Base-by-base conservation (phyloP, 2,329 filamentous ascomycete genomes). In the Tolypocladium sp. region DNA sequence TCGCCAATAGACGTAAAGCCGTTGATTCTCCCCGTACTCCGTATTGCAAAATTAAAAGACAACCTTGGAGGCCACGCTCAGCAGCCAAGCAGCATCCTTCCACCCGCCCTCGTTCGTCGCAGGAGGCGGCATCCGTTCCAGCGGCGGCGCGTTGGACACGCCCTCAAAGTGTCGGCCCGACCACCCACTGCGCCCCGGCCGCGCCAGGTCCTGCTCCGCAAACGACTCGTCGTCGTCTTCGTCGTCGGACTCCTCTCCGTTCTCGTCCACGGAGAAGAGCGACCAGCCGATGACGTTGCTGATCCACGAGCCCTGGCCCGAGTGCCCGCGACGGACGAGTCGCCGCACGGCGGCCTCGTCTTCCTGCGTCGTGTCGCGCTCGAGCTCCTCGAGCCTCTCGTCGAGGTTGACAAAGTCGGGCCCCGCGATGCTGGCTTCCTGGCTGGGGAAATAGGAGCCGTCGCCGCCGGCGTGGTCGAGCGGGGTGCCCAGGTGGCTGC, bases 61-160 rank as follows among this genome's bases (percentile, higher is more conserved):
- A 52, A 86, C 81, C 66, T 84, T 86, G 33, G 81, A 80, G 13
- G 85, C 86, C 62, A 89, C 84, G 63, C 80, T 86, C 58, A 89
- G 71, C 54, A 89, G 71, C 86, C 86, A 89, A 20, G 84, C 84
- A 33, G 85, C 86, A 70, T 89, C 86, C 60, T 82, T 79, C 86
- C 85, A 88, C 10, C 80, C 81, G 20, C 83, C 84, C 51, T 83
- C 79, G 57, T 87, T 79, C 10, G 77, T 74, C 49, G 78, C 78
- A 56, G 75, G 74, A 12, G 77, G 74, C 38, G 68, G 82, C 68
- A 85, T 73, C 12, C 71, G 71, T 55, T 82, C 79, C 55, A 79
- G 75, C 0, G 75, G 75, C 0, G 75, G 68, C n/a, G 69, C 59
- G 37, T 69, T 73, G 3, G 74, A 70, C 57, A 77, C 69, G 51